Evolutionary conservation across 192 early-diverging fungal species (phyloP).

Genomic region (Spizellomyces punctatus): DNA sequence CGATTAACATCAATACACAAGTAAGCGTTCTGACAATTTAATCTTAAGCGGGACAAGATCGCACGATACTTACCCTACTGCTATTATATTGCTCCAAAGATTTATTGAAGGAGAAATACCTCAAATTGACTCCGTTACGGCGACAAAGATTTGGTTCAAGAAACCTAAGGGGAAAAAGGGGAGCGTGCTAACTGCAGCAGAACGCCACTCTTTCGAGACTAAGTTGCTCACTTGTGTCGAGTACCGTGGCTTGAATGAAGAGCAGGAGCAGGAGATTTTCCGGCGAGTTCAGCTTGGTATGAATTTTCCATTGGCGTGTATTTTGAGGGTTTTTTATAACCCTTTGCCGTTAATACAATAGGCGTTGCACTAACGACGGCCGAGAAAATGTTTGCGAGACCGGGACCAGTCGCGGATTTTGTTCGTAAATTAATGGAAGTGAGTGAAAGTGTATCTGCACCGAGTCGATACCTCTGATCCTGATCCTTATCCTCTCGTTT

Average conservation of each 20-base stretch:
- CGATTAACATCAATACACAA: conserved; percentile 25
- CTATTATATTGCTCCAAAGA: neutral
- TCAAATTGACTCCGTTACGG: conserved; percentile 18
- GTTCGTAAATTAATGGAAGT: conserved; percentile 8
- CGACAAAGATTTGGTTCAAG: conserved; percentile 15
- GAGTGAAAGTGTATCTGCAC: neutral
- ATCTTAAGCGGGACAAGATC: neutral
- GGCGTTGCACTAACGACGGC: conserved; percentile 23
- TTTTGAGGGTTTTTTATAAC: too few relatives aligned
- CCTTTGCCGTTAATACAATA: neutral
- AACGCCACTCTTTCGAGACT: conserved; percentile 15
- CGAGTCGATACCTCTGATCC: neutral
- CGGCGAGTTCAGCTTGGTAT: conserved; percentile 15
- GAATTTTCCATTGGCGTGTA: neutral
- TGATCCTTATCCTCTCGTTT: neutral
- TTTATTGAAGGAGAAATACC: conserved; percentile 31
- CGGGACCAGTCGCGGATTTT: conserved; percentile 6
- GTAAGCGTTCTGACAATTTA: neutral
- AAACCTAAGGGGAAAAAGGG: neutral
- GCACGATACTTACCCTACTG: too few relatives aligned
- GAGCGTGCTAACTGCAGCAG: neutral
- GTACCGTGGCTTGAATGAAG: conserved; percentile 11
- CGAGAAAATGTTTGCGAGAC: conserved; percentile 21
- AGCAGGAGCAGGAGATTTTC: conserved; percentile 32
- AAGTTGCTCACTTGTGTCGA: conserved; percentile 24